These are phyloP conservation scores for Curvularia lunata DNA, from an alignment of 2,329 filamentous ascomycete species.

Conservation along the genomic window DNA sequence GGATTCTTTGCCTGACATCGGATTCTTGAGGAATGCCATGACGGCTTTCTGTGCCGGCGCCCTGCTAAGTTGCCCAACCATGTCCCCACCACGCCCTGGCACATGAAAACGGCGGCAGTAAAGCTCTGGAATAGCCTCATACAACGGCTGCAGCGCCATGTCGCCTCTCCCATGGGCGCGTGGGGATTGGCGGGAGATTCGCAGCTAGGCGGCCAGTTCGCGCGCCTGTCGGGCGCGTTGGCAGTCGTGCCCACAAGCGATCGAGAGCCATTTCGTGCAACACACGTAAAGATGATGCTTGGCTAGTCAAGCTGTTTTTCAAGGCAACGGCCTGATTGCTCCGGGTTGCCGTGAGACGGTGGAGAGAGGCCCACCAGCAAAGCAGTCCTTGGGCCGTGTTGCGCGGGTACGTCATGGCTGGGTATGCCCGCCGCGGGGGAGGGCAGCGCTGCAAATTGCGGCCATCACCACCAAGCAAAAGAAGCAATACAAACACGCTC, in stretches of 20 bases:
- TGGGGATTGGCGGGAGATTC: constrained; percentile 4
- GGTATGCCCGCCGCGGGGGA: constrained; percentile 8
- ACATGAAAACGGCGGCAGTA: constrained; percentile 1
- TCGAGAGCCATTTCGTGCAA: background rate
- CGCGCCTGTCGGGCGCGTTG: constrained; percentile 5
- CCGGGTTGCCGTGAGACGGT: constrained; percentile 9
- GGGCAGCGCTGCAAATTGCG: constrained; percentile 21
- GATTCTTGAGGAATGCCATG: constrained; percentile 19
- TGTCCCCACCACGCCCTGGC: constrained; percentile 4
- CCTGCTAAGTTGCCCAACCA: constrained; percentile 4
- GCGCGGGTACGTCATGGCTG: constrained; percentile 21
- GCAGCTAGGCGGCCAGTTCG: constrained; percentile 10
- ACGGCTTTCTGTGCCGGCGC: constrained; percentile 6
- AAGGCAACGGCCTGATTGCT: constrained; percentile 7
- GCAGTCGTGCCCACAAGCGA: constrained; percentile 4
- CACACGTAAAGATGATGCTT: constrained; percentile 15
- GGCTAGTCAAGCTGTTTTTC: constrained; percentile 5
- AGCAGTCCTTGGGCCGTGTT: constrained; percentile 10
- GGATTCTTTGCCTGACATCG: constrained; percentile 18
- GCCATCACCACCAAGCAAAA: constrained; percentile 5
- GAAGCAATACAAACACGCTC: constrained; percentile 8
- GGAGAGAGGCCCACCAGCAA: constrained; percentile 13
- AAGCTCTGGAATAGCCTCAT: background rate
- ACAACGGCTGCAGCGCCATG: background rate
- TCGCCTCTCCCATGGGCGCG: background rate